Base-by-base conservation (phyloP, 495 filamentous ascomycete species). In the Pyrenula massariospora region DNA sequence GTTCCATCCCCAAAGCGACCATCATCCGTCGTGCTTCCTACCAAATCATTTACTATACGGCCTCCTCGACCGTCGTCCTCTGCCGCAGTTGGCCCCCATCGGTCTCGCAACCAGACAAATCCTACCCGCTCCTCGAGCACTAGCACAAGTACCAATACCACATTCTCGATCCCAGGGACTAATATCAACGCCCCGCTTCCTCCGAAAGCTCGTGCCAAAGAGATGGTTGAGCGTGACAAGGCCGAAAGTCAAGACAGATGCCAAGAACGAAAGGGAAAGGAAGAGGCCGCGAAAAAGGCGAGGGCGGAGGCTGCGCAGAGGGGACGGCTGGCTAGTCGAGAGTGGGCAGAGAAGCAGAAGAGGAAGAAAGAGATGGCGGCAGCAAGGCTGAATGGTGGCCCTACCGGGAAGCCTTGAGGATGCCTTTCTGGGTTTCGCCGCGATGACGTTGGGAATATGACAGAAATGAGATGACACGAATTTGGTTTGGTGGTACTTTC, bases 341-440 rank as follows among this genome's bases (percentile, higher is more conserved):
- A 84, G 68, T 89, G 85, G 85, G 84, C 84, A 2, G 83, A 85
- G 68, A 84, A 77, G 71, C 79, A 86, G 72, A 72, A 68, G 65
- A 60, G 60, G 50, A 76, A 66, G 68, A 71, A 71, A 31, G 3
- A 54, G 56, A 49, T 60, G 53, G 58, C 59, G 24, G 51, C 31
- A 8, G 31, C 31, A 15, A 15, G 8, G 15, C 5, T 47, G 10
- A 25, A 10, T 10, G 24, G 5, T 47, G 22, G 53, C 24, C 8
- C 11, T 11, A 24, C 50, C 11, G 42, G 42, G 42, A 48, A 48
- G 11, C n/a, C n/a, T n/a, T n/a, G n/a, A n/a, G n/a, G n/a, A n/a
- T n/a, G n/a, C n/a, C n/a, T n/a, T n/a, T n/a, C n/a, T n/a, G n/a
- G n/a, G n/a, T n/a, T n/a, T n/a, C n/a, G n/a, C n/a, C n/a, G n/a